These are phyloP conservation scores for Linum usitatissimum DNA, from an alignment of 345 rosid species.

Conservation along the genomic window DNA sequence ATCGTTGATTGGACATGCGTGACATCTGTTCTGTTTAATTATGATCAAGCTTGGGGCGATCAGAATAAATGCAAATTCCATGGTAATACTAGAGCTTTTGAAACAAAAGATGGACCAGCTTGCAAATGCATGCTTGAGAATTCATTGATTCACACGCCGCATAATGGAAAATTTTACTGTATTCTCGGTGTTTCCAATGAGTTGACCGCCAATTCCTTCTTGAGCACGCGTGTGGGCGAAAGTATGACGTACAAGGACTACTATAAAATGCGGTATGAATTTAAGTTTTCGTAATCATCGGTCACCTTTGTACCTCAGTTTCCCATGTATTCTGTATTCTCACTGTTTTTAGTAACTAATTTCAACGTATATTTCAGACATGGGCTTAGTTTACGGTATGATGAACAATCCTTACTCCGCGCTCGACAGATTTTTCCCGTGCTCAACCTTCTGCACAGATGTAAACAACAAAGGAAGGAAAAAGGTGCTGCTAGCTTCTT, in stretches of 20 bases:
- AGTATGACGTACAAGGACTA: constrained; percentile 40
- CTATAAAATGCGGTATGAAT: constrained; percentile 36
- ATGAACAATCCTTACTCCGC: constrained; percentile 29
- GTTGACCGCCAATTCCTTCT: constrained; percentile 39
- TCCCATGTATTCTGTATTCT: too few species aligned
- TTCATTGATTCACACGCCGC: constrained; percentile 70
- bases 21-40: constrained; percentile 28
- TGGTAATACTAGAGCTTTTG: constrained; percentile 23
- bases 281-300: background rate
- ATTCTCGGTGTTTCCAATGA: constrained; percentile 33
- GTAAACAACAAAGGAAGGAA: constrained; percentile 34
- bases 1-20: constrained; percentile 50
- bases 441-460: constrained; percentile 36
- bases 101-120: constrained; percentile 37
- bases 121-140: constrained; percentile 43
- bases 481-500: too few species aligned
- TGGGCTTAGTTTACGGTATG: constrained; percentile 30
- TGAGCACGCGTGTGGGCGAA: constrained; percentile 35
- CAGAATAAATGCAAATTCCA: constrained; percentile 24
- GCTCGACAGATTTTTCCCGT: constrained; percentile 51
- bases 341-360: constrained; percentile 3
- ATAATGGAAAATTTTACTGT: constrained; percentile 51
- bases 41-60: constrained; percentile 9
- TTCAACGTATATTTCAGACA: constrained; percentile 36
- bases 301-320: too few species aligned